Evolutionary conservation across 2,329 filamentous ascomycete species (phyloP).

Genomic region (Polytolypa hystricis): DNA sequence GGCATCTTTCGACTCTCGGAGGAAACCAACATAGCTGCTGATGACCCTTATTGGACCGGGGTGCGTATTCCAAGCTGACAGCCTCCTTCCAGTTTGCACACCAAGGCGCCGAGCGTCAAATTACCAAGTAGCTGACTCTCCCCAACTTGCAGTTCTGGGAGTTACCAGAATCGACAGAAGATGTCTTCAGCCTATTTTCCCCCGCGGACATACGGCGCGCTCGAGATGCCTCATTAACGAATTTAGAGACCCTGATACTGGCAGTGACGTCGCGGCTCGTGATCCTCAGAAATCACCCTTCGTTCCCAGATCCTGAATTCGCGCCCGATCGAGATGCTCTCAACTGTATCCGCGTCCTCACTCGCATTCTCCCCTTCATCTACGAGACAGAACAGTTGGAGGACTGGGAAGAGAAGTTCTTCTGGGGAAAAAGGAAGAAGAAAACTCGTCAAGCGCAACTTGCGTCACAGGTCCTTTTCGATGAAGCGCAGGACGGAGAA

Average conservation of each 20-base stretch:
- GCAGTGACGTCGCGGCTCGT: conserved; percentile 75
- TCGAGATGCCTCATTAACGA: conserved; percentile 71
- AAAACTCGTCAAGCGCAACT: conserved; percentile 56
- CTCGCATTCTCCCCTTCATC: conserved; percentile 76
- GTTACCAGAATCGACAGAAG: conserved; percentile 86
- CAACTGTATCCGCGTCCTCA: conserved; percentile 88
- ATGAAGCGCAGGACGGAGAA: conserved; percentile 51
- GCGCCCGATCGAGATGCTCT: conserved; percentile 78
- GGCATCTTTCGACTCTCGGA: conserved; percentile 96
- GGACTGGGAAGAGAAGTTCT: conserved; percentile 84
- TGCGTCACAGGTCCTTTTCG: conserved; percentile 70
- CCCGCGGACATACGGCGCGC: conserved; percentile 79
- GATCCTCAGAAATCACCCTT: conserved; percentile 73
- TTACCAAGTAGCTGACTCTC: background rate
- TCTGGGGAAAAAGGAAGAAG: conserved; percentile 69
- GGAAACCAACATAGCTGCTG: conserved; percentile 71
- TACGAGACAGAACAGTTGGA: conserved; percentile 80
- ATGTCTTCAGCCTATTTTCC: conserved; percentile 93
- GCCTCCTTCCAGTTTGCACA: too few relatives aligned
- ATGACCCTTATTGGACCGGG: conserved; percentile 87
- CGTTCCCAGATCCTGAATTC: conserved; percentile 76
- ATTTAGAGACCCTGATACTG: conserved; percentile 78
- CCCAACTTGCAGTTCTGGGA: conserved; percentile 69
- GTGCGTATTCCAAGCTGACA: conserved; percentile 50
- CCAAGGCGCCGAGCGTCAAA: background rate